Conservation (phyloP, 495 filamentous ascomycete species). For the Daldinia decipiens region DNA sequence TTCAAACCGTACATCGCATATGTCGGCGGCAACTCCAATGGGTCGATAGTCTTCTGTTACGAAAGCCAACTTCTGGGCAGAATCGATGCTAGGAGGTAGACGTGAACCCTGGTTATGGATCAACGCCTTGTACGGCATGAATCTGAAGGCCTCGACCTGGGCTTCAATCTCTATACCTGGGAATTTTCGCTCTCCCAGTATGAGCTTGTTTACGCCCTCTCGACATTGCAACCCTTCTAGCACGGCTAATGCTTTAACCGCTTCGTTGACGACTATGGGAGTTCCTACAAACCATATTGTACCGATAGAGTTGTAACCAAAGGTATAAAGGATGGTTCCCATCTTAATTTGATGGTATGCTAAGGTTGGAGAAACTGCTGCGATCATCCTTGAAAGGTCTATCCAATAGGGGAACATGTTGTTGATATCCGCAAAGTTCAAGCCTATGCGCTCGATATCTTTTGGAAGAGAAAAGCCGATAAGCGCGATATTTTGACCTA, state of each 20-base stretch:
- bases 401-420: slow-evolving; percentile 17
- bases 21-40: neutral
- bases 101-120: neutral
- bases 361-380: neutral
- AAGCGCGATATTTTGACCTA: neutral
- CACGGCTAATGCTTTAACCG: slow-evolving; percentile 8
- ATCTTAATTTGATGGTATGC: neutral
- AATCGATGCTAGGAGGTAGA: neutral
- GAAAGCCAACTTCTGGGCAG: neutral
- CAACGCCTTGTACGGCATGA: neutral
- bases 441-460: slow-evolving; percentile 11
- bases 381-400: slow-evolving; percentile 7
- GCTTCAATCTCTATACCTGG: neutral
- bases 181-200: neutral
- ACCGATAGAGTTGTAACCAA: neutral
- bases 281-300: neutral
- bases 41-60: neutral
- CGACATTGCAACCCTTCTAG: slow-evolving; percentile 3
- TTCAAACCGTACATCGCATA: neutral
- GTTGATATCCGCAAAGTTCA: slow-evolving; percentile 1
- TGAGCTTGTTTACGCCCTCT: neutral
- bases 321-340: neutral
- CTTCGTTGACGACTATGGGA: neutral
- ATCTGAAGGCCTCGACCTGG: neutral
- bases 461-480: slow-evolving; percentile 2